A percentile compares a stretch with the other conserved stretches of the same genome.
phyloP scores from a whole-genome alignment of 768 basidiomycete species.

The Rhizopogon sp. region DNA sequence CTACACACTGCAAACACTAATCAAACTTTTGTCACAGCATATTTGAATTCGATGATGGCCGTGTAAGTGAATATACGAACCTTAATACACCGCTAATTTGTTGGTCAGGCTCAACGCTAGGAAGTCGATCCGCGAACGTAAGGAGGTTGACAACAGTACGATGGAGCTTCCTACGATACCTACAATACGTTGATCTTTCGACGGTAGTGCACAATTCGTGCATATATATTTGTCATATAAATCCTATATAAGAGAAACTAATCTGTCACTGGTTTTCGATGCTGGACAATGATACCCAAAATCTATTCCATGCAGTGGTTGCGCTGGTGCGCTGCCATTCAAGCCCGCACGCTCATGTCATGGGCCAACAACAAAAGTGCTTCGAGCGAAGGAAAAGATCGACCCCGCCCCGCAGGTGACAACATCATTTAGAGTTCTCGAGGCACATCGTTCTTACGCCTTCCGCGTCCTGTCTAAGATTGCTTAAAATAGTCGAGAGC shows the following conservation, averaged over 20 bases:
- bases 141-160: not conserved
- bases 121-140: slow-evolving; percentile 13
- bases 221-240: not conserved
- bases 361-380: no score
- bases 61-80: slow-evolving; percentile 11
- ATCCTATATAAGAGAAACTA: not conserved
- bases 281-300: no score
- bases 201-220: no score
- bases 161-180: slow-evolving; percentile 17
- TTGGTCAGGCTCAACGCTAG: slow-evolving; percentile 4
- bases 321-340: no score
- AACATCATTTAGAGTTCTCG: not conserved
- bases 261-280: no score
- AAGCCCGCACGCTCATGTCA: no score
- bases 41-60: slow-evolving; percentile 19
- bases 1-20: not conserved
- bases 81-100: not conserved
- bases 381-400: no score
- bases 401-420: no score
- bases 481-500: not conserved
- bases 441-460: not conserved
- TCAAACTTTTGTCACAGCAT: slow-evolving; percentile 6
- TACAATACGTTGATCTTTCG: slow-evolving; percentile 3
- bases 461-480: no score
- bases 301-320: no score